Evolutionary conservation across 257 asterid species (phyloP), one percentile per base, ranked within the genome.

Genomic region (Rhazya stricta): DNA sequence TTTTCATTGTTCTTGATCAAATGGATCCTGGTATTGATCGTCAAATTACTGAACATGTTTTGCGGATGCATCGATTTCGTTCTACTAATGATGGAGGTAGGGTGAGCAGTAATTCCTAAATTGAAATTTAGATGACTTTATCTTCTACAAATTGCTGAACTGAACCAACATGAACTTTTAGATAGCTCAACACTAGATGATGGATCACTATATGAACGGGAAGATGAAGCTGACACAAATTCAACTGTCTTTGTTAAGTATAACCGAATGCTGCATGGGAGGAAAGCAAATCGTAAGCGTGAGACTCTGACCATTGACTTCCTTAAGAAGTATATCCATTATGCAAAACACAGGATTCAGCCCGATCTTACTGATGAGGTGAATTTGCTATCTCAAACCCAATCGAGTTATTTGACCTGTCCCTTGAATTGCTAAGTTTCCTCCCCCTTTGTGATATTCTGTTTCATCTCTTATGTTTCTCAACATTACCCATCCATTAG

Each of bases 301-400:
- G 97, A 93, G 71, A 84, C 93, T 5, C 93, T 91, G 67, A 91
- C 96, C 58, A 91, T 93, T 66, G 90, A 91, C 81, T 93, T 93
- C 80, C 92, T 94, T 25, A 94, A 90, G 90, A 94, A 90, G 85
- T 94, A 85, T 85, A 94, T 92, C 62, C 96, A 92, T 79, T 92
- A 94, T 57, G 96, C 97, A 0, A 94, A 92, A 77, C 85, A 88
- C 82, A 89, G 98, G 84, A 86, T 89, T 78, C 93, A 89, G 80
- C 99, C 99, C 46, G 98, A 92, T 84, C 91, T 94, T 77, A 94
- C 98, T 77, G 96, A 90, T 79, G 99, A 94, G 98, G 99, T 94
- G 72, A 80, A 16, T 18, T 46, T 63, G 78, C 70, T 13, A 9
- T 61, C 74, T 65, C 0, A 67, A 29, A 18, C 12, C 32, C 29